phyloP scores from a whole-genome alignment of 768 basidiomycete species.

The Gymnopilus dilepis region DNA sequence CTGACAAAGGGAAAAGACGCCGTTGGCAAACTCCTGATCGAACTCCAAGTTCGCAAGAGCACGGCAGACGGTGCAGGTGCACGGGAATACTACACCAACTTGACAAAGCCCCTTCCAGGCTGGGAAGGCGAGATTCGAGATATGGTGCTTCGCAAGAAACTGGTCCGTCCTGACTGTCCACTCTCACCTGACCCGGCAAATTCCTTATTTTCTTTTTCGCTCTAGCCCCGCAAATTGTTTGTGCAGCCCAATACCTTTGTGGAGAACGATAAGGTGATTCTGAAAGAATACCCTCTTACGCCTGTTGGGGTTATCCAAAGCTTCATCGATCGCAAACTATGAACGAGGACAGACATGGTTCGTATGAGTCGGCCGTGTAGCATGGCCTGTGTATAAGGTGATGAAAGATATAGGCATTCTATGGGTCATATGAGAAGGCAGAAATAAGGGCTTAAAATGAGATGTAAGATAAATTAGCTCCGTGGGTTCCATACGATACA shows the following conservation, averaged over 20 bases:
- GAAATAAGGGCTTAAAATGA: slow-evolving; percentile 8
- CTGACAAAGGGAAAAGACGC: slow-evolving; percentile 67
- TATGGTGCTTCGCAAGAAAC: slow-evolving; percentile 79
- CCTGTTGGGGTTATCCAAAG: slow-evolving; percentile 79
- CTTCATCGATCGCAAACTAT: slow-evolving; percentile 75
- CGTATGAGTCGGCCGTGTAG: neutral
- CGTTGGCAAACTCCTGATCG: slow-evolving; percentile 75
- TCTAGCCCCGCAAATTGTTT: slow-evolving; percentile 82
- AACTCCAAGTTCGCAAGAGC: slow-evolving; percentile 85
- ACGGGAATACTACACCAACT: slow-evolving; percentile 76
- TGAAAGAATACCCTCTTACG: slow-evolving; percentile 83
- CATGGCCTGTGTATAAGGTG: slow-evolving; percentile 14
- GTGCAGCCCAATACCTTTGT: slow-evolving; percentile 83
- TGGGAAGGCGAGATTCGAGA: slow-evolving; percentile 82
- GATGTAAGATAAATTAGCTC: slow-evolving; percentile 17
- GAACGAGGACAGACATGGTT: slow-evolving; percentile 17
- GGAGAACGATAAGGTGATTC: slow-evolving; percentile 65
- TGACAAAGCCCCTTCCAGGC: slow-evolving; percentile 73
- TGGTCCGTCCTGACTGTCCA: slow-evolving; percentile 46
- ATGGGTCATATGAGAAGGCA: slow-evolving; percentile 15
- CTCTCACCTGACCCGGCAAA: slow-evolving; percentile 3
- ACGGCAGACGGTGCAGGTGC: slow-evolving; percentile 84
- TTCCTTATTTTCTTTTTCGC: slow-evolving; percentile 12
- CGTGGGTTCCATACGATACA: neutral
- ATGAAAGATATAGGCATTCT: slow-evolving; percentile 18